These are phyloP conservation scores for Sclerotinia subarctica DNA, from an alignment of 2,329 filamentous ascomycete genomes.

Conservation along the genomic window DNA sequence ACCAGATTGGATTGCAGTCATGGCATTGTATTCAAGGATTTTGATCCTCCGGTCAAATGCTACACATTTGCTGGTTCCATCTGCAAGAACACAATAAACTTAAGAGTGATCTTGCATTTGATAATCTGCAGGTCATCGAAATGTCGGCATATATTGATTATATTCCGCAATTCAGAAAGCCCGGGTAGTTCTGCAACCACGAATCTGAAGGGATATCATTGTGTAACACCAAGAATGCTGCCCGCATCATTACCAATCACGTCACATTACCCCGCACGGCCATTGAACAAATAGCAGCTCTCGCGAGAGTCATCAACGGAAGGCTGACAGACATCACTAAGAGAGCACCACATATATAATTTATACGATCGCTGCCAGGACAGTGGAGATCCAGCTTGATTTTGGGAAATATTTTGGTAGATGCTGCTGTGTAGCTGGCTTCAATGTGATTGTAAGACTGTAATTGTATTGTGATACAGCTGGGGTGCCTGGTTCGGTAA, in stretches of 20 bases:
- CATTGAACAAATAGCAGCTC: background rate
- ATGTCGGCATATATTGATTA: background rate
- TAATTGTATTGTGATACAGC: background rate
- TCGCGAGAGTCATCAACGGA: background rate
- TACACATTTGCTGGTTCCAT: too few relatives aligned
- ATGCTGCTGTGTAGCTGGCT: background rate
- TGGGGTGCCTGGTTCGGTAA: background rate
- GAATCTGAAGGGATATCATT: too few relatives aligned
- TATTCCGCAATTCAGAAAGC: background rate
- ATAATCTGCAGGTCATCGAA: too few relatives aligned
- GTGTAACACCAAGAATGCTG: background rate
- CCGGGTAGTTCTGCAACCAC: background rate
- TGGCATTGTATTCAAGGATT: too few relatives aligned
- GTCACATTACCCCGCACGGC: background rate
- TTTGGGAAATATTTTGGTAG: background rate
- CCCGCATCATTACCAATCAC: background rate
- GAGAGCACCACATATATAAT: background rate
- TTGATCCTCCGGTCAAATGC: too few relatives aligned
- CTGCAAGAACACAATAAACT: too few relatives aligned
- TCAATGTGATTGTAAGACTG: background rate
- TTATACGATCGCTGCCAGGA: fast-evolving
- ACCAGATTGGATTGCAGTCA: too few relatives aligned
- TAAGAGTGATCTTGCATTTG: too few relatives aligned
- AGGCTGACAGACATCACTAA: background rate
- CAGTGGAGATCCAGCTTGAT: too few relatives aligned